These are phyloP conservation scores for Parachaetomium inaequale DNA, from an alignment of 495 filamentous ascomycete genomes.

Conservation along the genomic window DNA sequence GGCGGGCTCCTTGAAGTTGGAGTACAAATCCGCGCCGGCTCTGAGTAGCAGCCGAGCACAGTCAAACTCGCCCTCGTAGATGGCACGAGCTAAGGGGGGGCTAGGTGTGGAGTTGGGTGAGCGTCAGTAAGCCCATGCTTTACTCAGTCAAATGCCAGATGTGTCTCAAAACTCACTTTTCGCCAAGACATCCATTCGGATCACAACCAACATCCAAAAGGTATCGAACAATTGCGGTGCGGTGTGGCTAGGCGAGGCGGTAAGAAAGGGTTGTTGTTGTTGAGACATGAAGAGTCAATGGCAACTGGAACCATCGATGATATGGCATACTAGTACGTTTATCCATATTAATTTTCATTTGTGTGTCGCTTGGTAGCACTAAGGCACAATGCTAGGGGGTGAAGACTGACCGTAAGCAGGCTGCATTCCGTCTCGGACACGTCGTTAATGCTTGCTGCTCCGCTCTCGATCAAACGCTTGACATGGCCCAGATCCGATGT, in stretches of 20 bases:
- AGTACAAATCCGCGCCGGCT: not conserved
- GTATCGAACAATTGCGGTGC: not conserved
- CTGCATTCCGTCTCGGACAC: not conserved
- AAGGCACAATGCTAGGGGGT: not conserved
- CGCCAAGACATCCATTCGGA: not conserved
- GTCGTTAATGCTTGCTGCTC: not conserved
- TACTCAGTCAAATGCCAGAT: not conserved
- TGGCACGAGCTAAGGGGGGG: too few relatives aligned
- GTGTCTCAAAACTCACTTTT: not conserved
- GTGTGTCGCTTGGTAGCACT: too few relatives aligned
- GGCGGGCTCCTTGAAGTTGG: not conserved
- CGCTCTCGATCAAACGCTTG: not conserved
- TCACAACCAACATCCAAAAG: not conserved
- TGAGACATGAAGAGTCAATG: too few relatives aligned
- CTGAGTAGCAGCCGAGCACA: not conserved
- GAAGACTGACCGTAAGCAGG: not conserved
- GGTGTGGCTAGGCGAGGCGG: too few relatives aligned
- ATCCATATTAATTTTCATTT: too few relatives aligned
- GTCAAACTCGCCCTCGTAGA: not conserved
- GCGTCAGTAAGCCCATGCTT: too few relatives aligned
- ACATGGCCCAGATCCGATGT: not conserved
- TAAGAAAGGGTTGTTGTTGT: too few relatives aligned
- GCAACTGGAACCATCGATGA: too few relatives aligned
- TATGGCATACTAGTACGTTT: too few relatives aligned
- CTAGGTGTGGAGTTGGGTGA: too few relatives aligned